Conservation (phyloP, 2,329 filamentous ascomycete species). For the Penicillium sp. region DNA sequence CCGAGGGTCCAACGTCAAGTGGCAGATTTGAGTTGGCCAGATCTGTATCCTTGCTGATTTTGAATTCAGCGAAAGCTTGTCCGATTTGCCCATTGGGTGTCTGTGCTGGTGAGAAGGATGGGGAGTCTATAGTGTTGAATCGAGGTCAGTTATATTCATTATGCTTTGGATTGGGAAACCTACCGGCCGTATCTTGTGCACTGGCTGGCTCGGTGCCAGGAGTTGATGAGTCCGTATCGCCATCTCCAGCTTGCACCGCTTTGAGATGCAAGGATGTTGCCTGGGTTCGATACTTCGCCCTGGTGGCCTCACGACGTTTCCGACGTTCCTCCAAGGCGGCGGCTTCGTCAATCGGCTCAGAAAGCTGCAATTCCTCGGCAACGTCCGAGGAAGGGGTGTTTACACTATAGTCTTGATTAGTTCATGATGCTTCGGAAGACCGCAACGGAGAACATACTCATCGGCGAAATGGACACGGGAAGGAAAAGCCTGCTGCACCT, state of each 20-base stretch:
- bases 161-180: slow-evolving; percentile 9
- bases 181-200: slow-evolving; percentile 41
- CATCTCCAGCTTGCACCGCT: slow-evolving; percentile 62
- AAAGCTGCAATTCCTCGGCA: slow-evolving; percentile 42
- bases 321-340: slow-evolving; percentile 82
- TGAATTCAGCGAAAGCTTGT: slow-evolving; percentile 60
- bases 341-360: slow-evolving; percentile 71
- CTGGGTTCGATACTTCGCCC: slow-evolving; percentile 73
- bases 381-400: slow-evolving; percentile 15
- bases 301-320: slow-evolving; percentile 78
- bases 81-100: slow-evolving; percentile 50
- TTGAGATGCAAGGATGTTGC: slow-evolving; percentile 73
- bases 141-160: slow-evolving; percentile 7
- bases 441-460: slow-evolving; percentile 42
- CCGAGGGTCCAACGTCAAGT: slow-evolving; percentile 66
- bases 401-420: slow-evolving; percentile 21
- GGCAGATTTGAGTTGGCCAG: slow-evolving; percentile 57
- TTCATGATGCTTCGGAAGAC: not conserved
- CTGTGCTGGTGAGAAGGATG: slow-evolving; percentile 46
- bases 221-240: slow-evolving; percentile 58
- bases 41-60: slow-evolving; percentile 65
- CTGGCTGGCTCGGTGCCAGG: slow-evolving; percentile 47
- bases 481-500: slow-evolving; percentile 52
- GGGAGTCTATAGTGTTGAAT: slow-evolving; percentile 23
- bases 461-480: slow-evolving; percentile 35